phyloP scores from a whole-genome alignment of 306 rosid genomes.

The Oemleria cerasiformis region DNA sequence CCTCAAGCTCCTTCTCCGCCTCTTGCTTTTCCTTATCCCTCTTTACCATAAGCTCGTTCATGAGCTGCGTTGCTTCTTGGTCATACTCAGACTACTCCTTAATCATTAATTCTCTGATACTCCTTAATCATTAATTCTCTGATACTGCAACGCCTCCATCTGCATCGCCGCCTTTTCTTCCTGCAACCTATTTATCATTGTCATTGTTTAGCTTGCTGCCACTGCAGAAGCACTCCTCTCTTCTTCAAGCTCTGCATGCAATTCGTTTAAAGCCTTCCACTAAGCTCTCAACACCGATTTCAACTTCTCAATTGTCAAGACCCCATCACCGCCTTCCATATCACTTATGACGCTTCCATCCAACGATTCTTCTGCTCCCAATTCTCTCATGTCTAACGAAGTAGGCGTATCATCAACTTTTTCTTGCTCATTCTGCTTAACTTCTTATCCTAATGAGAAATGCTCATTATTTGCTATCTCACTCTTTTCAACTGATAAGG shows the following conservation, averaged over 20 bases:
- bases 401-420: slow-evolving; percentile 73
- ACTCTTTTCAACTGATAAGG: slow-evolving; percentile 44
- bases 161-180: slow-evolving; percentile 98
- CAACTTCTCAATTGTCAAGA: slow-evolving; percentile 53
- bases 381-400: slow-evolving; percentile 71
- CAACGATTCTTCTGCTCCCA: slow-evolving; percentile 70
- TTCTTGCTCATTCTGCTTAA: slow-evolving; percentile 64
- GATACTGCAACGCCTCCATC: slow-evolving; percentile 98
- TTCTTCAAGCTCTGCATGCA: slow-evolving; percentile 86
- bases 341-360: slow-evolving; percentile 79
- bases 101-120: too few species aligned
- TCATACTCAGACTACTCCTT: too few species aligned
- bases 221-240: slow-evolving; percentile 95
- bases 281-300: slow-evolving; percentile 62
- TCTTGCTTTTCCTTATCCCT: too few species aligned
- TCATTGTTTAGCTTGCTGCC: slow-evolving; percentile 96
- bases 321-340: slow-evolving; percentile 54
- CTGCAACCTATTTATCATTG: slow-evolving; percentile 95
- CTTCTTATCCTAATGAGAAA: slow-evolving; percentile 35
- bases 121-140: too few species aligned
- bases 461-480: slow-evolving; percentile 32
- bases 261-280: slow-evolving; percentile 61
- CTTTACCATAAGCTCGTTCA: too few species aligned
- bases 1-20: too few species aligned
- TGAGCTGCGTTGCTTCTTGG: too few species aligned